Evolutionary conservation across 2,329 filamentous ascomycete genomes (phyloP), one percentile per base, ranked within the genome.

Genomic region (Monosporascus ibericus): DNA sequence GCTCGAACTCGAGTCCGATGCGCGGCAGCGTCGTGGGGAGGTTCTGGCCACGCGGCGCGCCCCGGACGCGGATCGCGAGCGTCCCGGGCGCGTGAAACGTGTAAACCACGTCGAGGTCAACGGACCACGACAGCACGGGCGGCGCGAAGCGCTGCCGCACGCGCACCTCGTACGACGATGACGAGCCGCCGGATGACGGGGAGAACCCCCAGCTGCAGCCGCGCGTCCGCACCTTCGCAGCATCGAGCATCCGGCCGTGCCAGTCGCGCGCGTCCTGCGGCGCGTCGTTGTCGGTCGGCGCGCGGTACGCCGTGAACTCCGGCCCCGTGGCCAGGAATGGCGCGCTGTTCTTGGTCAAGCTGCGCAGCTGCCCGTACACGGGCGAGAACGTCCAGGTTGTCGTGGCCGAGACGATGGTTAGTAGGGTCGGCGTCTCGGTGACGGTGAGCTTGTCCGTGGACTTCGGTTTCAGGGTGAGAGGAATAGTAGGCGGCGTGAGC

Each of bases 261-360:
- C 84, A 87, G 55, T 84, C 75, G 48, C 72, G 69, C 1, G 80
- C 82, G 55, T 81, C 73, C 64, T 55, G 72, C 60, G 14, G 77
- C 74, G 27, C 72, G 70, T 88, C 85, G 61, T 87, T 87, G 67
- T 87, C 82, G 0, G 83, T 87, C 47, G 77, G 74, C 1, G 85
- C 79, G 24, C 85, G 82, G 70, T 83, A 86, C 61, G 87, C 60
- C 4, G 63, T 65, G n/a, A 68, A 59, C 7, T 59, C 58, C 3
- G 61, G 61, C 22, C 52, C 57, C 3, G 51, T 48, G 6, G 62
- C 59, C 22, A 68, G 52, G 48, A 68, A 59, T 9, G 60, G 55
- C 8, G 49, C 51, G 2, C 55, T 52, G 40, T 64, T 63, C 56
- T 65, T 68, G 55, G 46, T 51, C 30, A 63, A 49, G 2, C 63